Conservation (phyloP, 2,329 filamentous ascomycete species). For the Coniochaeta sp. region DNA sequence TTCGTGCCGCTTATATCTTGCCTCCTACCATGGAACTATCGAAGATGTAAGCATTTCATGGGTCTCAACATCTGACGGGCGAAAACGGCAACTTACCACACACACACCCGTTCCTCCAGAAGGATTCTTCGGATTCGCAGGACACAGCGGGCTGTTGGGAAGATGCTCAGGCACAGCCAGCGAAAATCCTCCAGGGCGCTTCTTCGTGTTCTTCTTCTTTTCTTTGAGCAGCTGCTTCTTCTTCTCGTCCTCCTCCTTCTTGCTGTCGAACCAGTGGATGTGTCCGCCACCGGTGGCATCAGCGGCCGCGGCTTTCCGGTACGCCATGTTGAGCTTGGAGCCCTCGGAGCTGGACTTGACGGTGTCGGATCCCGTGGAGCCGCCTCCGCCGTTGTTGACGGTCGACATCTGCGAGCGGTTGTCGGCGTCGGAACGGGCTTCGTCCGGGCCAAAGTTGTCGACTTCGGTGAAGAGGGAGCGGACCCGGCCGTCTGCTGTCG, state of each 20-base stretch:
- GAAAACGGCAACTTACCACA: slow-evolving; percentile 22
- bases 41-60: background rate
- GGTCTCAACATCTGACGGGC: background rate
- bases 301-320: background rate
- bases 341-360: background rate
- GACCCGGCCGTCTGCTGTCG: background rate
- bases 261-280: background rate
- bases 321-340: background rate
- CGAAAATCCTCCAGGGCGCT: slow-evolving; percentile 25
- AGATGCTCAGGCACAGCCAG: slow-evolving; percentile 46
- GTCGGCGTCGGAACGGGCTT: background rate
- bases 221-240: slow-evolving; percentile 7
- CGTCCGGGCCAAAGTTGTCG: background rate
- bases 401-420: background rate
- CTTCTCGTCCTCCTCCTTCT: background rate
- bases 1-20: background rate
- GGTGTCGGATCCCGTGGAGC: background rate
- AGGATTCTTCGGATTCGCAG: slow-evolving; percentile 35
- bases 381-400: background rate
- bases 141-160: slow-evolving; percentile 44
- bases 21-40: slow-evolving; percentile 13
- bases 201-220: background rate
- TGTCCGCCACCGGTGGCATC: background rate
- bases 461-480: slow-evolving; percentile 1
- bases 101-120: slow-evolving; percentile 41